These are phyloP conservation scores for Dictyostelium discoideum DNA, from an alignment of 78 protist genomes.

Conservation along the genomic window DNA sequence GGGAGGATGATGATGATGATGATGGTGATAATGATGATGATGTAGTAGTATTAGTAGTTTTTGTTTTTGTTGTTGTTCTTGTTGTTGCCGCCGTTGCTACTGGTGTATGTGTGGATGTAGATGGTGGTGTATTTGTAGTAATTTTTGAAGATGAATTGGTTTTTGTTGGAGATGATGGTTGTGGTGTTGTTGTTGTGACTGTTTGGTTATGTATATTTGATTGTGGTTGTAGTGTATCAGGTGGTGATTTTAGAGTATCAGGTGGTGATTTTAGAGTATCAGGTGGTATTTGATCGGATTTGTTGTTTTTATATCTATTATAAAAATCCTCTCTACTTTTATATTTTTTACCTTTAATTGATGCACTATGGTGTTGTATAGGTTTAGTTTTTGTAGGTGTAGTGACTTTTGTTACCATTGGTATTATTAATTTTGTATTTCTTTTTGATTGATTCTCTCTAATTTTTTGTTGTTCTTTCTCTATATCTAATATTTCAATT, in stretches of 20 bases:
- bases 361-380: neutral
- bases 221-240: too few relatives aligned
- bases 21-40: neutral
- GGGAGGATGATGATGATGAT: neutral
- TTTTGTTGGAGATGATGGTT: neutral
- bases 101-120: neutral
- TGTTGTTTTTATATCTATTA: neutral
- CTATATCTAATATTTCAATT: neutral
- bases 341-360: neutral
- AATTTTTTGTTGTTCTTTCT: neutral
- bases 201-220: neutral
- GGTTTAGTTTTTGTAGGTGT: neutral
- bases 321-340: slow-evolving; percentile 4
- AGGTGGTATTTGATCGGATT: neutral
- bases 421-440: neutral
- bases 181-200: neutral
- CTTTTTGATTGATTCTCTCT: neutral
- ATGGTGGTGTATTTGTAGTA: neutral
- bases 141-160: neutral
- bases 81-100: neutral
- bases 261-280: neutral
- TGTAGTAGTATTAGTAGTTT: too few relatives aligned
- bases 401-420: neutral
- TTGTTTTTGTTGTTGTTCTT: neutral
- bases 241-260: neutral